phyloP scores from a whole-genome alignment of 2,329 filamentous ascomycete genomes.

The Ambrosiella cleistominuta region DNA sequence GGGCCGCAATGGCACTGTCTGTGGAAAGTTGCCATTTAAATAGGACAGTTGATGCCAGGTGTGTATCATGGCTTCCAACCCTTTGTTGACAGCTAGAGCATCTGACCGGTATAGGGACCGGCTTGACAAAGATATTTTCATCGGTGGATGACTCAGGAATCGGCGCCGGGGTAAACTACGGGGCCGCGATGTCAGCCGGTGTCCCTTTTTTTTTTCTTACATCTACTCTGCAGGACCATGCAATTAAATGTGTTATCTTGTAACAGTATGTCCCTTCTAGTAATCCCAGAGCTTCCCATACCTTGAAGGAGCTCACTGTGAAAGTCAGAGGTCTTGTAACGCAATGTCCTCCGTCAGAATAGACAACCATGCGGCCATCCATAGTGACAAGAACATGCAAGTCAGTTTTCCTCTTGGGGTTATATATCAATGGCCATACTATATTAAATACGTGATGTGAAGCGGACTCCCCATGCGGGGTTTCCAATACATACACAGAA shows the following conservation, averaged over 20 bases:
- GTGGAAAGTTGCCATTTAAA: slow-evolving; percentile 39
- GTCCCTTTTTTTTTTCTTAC: not conserved
- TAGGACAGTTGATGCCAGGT: slow-evolving; percentile 29
- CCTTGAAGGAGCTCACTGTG: slow-evolving; percentile 19
- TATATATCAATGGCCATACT: slow-evolving; percentile 51
- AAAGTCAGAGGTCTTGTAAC: not conserved
- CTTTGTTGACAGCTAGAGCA: slow-evolving; percentile 30
- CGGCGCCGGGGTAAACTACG: slow-evolving; percentile 3
- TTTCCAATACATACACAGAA: slow-evolving; percentile 19
- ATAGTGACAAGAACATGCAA: not conserved
- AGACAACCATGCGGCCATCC: not conserved
- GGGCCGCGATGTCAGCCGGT: not conserved
- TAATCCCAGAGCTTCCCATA: slow-evolving; percentile 31
- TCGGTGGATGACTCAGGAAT: not conserved
- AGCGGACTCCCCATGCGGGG: slow-evolving; percentile 1
- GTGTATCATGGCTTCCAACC: slow-evolving; percentile 31
- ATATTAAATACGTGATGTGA: slow-evolving; percentile 21
- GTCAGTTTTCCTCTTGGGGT: slow-evolving; percentile 37
- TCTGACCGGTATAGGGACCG: slow-evolving; percentile 17
- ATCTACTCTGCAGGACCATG: slow-evolving; percentile 1
- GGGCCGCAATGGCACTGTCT: slow-evolving; percentile 17
- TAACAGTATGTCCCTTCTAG: slow-evolving; percentile 28
- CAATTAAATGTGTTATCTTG: slow-evolving; percentile 23
- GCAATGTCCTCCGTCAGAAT: not conserved
- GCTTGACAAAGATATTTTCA: slow-evolving; percentile 1